Conservation (phyloP, 352 stramenopile genomes). For the Globisporangium orthogonon region DNA sequence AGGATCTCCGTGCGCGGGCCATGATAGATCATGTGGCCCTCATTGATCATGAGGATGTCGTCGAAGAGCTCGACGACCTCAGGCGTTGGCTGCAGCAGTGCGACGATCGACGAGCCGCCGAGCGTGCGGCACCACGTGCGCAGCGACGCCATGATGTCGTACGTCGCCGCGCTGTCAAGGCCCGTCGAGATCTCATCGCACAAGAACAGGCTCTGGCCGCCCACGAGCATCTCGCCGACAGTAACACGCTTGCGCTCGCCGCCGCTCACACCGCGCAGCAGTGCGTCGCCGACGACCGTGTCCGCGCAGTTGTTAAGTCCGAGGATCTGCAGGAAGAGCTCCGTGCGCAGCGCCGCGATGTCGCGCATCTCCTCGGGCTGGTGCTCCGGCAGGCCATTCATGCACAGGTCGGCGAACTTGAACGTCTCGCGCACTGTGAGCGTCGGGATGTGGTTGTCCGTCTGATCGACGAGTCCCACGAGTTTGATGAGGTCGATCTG, state of each 20-base stretch:
- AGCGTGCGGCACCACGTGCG: constrained; percentile 23
- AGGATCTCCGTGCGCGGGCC: constrained; percentile 66
- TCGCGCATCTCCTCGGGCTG: constrained; percentile 65
- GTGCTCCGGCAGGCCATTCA: constrained; percentile 38
- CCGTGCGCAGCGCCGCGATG: constrained; percentile 48
- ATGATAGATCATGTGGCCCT: constrained; percentile 92
- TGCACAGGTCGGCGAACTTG: constrained; percentile 89
- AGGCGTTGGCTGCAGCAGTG: constrained; percentile 63
- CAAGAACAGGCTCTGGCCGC: constrained; percentile 53
- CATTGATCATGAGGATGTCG: constrained; percentile 91
- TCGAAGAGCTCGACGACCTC: constrained; percentile 95
- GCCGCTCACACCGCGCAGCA: constrained; percentile 86
- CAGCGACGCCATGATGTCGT: constrained; percentile 83
- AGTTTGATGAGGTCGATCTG: constrained; percentile 67
- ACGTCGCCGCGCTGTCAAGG: constrained; percentile 78
- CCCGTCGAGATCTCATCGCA: constrained; percentile 72
- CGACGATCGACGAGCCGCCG: constrained; percentile 25
- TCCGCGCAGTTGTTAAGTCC: constrained; percentile 85
- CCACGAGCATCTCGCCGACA: constrained; percentile 33
- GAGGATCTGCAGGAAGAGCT: constrained; percentile 71
- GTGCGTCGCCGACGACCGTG: constrained; percentile 89
- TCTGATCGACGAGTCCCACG: constrained; percentile 46
- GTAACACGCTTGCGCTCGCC: constrained; percentile 85
- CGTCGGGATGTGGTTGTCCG: constrained; percentile 18
- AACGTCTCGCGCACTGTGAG: constrained; percentile 89